phyloP scores from a whole-genome alignment of 2,329 filamentous ascomycete genomes.

The Aspergillus sp. region DNA sequence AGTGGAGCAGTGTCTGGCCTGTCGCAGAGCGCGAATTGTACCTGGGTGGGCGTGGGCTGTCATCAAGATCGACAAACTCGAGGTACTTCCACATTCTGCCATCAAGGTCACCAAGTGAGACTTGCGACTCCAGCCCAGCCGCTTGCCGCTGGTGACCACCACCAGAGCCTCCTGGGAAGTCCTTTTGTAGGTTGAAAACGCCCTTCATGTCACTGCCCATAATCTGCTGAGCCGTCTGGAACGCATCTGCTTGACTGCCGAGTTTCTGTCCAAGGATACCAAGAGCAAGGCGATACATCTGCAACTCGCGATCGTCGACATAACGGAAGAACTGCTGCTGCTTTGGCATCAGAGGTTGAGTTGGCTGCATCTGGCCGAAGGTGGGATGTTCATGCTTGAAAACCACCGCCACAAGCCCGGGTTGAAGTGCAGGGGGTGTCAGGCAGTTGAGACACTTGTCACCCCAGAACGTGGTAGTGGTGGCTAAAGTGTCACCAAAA shows the following conservation, averaged over 20 bases:
- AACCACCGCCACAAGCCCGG: constrained; percentile 71
- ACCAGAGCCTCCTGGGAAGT: constrained; percentile 42
- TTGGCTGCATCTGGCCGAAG: constrained; percentile 49
- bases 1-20: constrained; percentile 79
- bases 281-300: constrained; percentile 49
- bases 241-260: constrained; percentile 50
- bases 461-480: constrained; percentile 79
- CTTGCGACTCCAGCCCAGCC: constrained; percentile 46
- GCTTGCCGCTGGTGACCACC: constrained; percentile 50
- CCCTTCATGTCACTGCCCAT: constrained; percentile 48
- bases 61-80: constrained; percentile 77
- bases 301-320: constrained; percentile 52
- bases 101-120: constrained; percentile 60
- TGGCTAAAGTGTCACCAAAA: constrained; percentile 71
- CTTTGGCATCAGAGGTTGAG: constrained; percentile 48
- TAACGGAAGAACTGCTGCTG: constrained; percentile 69
- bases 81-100: constrained; percentile 70
- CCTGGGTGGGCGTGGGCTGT: constrained; percentile 67
- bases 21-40: constrained; percentile 67
- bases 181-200: constrained; percentile 52
- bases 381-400: constrained; percentile 61
- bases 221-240: constrained; percentile 51
- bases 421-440: constrained; percentile 68
- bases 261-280: constrained; percentile 51
- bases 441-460: constrained; percentile 78